Percentiles rank a stretch among this genome's conserved stretches.
phyloP scores from a whole-genome alignment of 306 rosid species.

The Gynostemma pentaphyllum region DNA sequence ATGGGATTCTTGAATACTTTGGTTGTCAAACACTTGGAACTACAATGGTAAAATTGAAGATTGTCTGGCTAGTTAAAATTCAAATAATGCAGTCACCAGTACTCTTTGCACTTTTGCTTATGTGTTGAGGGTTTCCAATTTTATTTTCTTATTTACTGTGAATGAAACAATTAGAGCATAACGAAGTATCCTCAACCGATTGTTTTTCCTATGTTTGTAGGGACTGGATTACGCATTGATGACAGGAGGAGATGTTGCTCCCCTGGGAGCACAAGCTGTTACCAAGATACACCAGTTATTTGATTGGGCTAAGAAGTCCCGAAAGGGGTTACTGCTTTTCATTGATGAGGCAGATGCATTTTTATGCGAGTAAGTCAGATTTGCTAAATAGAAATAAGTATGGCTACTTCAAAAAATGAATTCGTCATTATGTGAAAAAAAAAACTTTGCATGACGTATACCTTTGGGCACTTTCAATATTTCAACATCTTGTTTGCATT shows the following conservation, averaged over 20 bases:
- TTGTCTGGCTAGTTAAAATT: background rate
- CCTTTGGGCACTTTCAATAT: slow-evolving; percentile 1
- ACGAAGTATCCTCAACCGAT: background rate
- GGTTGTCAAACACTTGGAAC: background rate
- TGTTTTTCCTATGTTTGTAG: slow-evolving; percentile 19
- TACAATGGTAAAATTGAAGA: background rate
- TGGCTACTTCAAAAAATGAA: too few relatives aligned
- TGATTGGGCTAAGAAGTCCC: slow-evolving; percentile 90
- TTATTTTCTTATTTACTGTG: background rate
- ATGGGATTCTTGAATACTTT: background rate
- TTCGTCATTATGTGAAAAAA: too few relatives aligned
- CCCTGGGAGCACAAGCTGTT: slow-evolving; percentile 93
- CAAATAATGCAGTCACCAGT: background rate
- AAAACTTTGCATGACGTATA: too few relatives aligned
- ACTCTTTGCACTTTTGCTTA: background rate
- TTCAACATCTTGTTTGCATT: background rate
- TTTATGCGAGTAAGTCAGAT: slow-evolving; percentile 82
- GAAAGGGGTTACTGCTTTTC: slow-evolving; percentile 81
- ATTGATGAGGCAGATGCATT: slow-evolving; percentile 99
- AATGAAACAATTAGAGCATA: too few relatives aligned
- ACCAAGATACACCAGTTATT: slow-evolving; percentile 95
- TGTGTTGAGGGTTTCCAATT: background rate
- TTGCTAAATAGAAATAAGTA: background rate
- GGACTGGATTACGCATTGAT: slow-evolving; percentile 95
- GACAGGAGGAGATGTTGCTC: slow-evolving; percentile 99